A percentile compares a stretch with the other conserved stretches of the same genome.
Conservation (phyloP, 2,329 filamentous ascomycete species). For the Colletotrichum tropicale region DNA sequence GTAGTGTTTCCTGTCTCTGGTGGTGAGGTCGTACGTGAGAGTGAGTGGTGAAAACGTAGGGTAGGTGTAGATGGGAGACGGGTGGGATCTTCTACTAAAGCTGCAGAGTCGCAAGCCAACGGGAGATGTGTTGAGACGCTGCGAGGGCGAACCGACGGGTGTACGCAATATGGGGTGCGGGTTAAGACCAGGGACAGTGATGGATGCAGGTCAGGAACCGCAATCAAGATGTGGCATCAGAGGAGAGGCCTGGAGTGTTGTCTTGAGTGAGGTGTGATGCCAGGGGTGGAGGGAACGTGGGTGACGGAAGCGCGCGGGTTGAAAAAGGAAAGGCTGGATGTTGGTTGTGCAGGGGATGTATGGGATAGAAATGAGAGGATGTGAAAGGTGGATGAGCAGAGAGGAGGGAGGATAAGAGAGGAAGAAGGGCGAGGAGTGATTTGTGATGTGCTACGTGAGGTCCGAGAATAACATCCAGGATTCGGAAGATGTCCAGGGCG, state of each 20-base stretch:
- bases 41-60: background rate
- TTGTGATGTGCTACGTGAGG: slow-evolving; percentile 15
- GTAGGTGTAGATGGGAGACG: background rate
- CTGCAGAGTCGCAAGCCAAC: slow-evolving; percentile 14
- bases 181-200: slow-evolving; percentile 15
- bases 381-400: background rate
- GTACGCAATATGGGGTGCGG: slow-evolving; percentile 11
- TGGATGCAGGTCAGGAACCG: slow-evolving; percentile 13
- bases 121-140: background rate
- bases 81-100: background rate
- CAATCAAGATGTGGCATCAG: slow-evolving; percentile 14
- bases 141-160: slow-evolving; percentile 9
- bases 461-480: slow-evolving; percentile 20
- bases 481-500: background rate
- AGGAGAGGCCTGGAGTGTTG: background rate
- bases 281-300: slow-evolving; percentile 3
- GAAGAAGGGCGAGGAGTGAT: background rate
- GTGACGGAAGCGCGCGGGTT: slow-evolving; percentile 12
- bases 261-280: background rate
- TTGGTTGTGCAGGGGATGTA: background rate
- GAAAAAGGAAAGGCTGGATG: slow-evolving; percentile 16
- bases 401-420: background rate
- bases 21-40: background rate
- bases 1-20: background rate
- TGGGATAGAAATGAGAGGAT: background rate